Evolutionary conservation across 2,329 filamentous ascomycete genomes (phyloP), one percentile per base, ranked within the genome.

Genomic region (Apiospora saccharicola): DNA sequence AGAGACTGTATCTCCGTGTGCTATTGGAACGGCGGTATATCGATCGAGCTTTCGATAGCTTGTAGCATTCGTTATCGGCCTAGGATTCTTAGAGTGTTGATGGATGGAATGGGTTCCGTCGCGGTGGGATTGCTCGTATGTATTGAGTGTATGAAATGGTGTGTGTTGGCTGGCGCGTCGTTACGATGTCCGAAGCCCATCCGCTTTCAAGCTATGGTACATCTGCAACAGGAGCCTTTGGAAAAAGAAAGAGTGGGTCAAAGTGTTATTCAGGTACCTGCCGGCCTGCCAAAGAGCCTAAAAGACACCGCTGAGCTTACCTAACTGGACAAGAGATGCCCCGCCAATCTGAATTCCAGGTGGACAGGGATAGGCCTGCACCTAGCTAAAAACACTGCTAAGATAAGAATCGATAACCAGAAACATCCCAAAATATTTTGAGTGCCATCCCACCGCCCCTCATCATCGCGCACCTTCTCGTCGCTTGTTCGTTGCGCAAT

Each of bases 381-480:
- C 30, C 30, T 12, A 64, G 22, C 30, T 41, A 64, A 64, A 64
- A 64, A 24, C 57, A 37, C 34, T n/a, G 57, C 57, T 41, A 41
- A 64, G 57, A 64, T 64, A 64, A 64, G 57, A 4, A 8, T 10
- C 10, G 57, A 64, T 64, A 64, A 41, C 57, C 30, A 64, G 30
- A 64, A 64, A 41, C 34, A 12, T 64, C 57, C 57, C 57, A 64
- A 49, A 47, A 44, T 64, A 71, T 71, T 67, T 67, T 22, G 57
- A 64, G 57, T 24, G 57, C 57, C 57, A 64, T 64, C 57, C 57
- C 57, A 41, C 57, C 57, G 57, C 57, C 57, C 57, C 57, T 64
- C 57, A 41, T 64, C 34, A 19, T 13, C 34, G 30, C n/a, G 34
- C 34, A 64, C 57, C 57, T 64, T 37, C 57, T 41, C 57, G 57